Evolutionary conservation across 2,329 filamentous ascomycete species (phyloP).

Genomic region (Botrytis elliptica): DNA sequence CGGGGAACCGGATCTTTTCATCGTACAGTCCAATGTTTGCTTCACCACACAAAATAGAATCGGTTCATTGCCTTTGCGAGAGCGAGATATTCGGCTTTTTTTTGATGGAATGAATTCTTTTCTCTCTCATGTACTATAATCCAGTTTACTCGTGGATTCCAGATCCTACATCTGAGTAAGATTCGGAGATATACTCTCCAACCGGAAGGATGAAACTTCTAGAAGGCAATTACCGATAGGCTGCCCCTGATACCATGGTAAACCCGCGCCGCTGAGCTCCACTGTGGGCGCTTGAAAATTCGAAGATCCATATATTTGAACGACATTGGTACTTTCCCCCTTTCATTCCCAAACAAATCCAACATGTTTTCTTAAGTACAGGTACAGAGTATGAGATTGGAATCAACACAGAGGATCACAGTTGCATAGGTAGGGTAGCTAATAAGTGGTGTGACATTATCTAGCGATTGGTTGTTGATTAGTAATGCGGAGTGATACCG

Average conservation of each 20-base stretch:
- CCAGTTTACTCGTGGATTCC: not conserved
- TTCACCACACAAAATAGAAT: constrained; percentile 3
- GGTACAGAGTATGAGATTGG: not conserved
- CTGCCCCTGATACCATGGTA: constrained; percentile 15
- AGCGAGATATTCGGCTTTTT: not conserved
- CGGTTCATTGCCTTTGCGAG: not conserved
- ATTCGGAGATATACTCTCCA: constrained; percentile 11
- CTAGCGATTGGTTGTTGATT: not conserved
- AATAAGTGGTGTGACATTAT: constrained; percentile 1
- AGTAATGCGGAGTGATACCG: not conserved
- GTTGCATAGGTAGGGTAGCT: not conserved
- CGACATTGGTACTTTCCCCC: constrained; percentile 6
- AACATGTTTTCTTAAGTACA: not conserved
- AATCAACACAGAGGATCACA: not conserved
- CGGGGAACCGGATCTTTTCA: constrained; percentile 17
- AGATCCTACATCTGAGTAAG: constrained; percentile 9
- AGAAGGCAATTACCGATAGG: constrained; percentile 21
- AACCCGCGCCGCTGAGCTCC: constrained; percentile 13
- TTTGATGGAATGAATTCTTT: not conserved
- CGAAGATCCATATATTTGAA: not conserved
- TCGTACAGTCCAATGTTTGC: constrained; percentile 15
- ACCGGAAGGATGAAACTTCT: constrained; percentile 14
- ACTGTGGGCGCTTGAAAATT: not conserved
- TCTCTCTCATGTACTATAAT: not conserved
- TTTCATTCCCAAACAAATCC: not conserved